Conservation (phyloP, 2,329 filamentous ascomycete genomes). For the Sporothrix dimorphospora region DNA sequence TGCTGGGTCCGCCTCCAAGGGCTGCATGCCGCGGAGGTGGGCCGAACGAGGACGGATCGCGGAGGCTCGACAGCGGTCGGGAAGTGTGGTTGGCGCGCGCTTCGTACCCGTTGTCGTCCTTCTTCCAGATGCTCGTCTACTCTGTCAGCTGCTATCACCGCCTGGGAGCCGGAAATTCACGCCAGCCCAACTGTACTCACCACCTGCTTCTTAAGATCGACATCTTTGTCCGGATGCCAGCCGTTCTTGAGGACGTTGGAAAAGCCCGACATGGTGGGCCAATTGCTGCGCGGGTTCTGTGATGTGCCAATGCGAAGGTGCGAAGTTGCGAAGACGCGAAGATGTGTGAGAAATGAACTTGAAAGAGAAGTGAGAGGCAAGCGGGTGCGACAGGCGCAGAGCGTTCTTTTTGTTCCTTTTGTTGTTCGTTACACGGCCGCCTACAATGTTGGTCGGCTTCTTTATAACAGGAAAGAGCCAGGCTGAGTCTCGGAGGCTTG, state of each 20-base stretch:
- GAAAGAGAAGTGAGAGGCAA: background rate
- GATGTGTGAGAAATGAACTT: background rate
- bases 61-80: conserved; percentile 69
- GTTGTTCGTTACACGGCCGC: conserved; percentile 3
- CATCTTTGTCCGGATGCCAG: conserved; percentile 56
- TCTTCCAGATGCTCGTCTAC: conserved; percentile 37
- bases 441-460: background rate
- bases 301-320: background rate
- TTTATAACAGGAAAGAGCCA: conserved; percentile 12
- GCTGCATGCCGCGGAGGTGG: conserved; percentile 72
- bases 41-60: conserved; percentile 76
- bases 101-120: conserved; percentile 39
- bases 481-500: conserved; percentile 6
- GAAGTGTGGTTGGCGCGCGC: conserved; percentile 45
- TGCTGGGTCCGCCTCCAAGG: conserved; percentile 31
- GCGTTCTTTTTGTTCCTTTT: background rate
- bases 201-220: conserved; percentile 49
- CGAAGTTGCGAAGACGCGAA: background rate
- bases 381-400: background rate
- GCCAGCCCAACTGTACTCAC: conserved; percentile 43
- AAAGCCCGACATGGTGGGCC: conserved; percentile 48
- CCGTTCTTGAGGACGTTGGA: conserved; percentile 37
- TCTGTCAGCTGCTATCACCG: background rate
- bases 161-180: background rate
- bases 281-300: background rate